Conservation (phyloP, 805 yeast species). For the Groenewaldozyma tartarivorans region DNA sequence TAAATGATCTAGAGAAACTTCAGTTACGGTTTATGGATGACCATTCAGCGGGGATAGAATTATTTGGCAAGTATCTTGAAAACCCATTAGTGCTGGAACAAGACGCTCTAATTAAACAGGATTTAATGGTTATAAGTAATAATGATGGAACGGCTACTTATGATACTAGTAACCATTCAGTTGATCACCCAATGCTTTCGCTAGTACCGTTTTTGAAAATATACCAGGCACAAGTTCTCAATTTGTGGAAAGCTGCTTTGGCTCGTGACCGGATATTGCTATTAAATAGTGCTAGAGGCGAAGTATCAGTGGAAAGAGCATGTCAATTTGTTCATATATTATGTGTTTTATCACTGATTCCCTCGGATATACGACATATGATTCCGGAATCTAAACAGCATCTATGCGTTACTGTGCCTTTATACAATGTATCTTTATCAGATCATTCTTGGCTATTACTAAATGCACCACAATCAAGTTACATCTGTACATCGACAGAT, state of each 20-base stretch:
- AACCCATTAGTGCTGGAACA: too few species aligned
- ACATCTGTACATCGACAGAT: constrained; percentile 58
- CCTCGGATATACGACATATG: constrained; percentile 39
- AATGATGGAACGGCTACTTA: neutral
- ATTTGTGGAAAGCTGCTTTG: constrained; percentile 53
- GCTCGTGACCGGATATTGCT: constrained; percentile 48
- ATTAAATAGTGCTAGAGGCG: constrained; percentile 10
- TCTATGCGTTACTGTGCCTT: constrained; percentile 8
- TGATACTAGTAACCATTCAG: constrained; percentile 27
- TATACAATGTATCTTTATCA: constrained; percentile 55
- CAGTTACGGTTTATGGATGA: constrained; percentile 9
- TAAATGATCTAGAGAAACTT: constrained; percentile 30
- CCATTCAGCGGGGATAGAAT: neutral
- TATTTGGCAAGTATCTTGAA: neutral
- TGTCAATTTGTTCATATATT: constrained; percentile 38
- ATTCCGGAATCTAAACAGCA: constrained; percentile 22
- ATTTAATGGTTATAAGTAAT: neutral
- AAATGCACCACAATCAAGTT: constrained; percentile 21
- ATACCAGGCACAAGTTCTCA: constrained; percentile 59
- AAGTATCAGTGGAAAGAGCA: constrained; percentile 11
- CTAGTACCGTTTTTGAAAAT: constrained; percentile 35
- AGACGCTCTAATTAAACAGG: neutral
- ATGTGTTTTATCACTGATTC: constrained; percentile 53
- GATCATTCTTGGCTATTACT: constrained; percentile 37
- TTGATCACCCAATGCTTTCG: constrained; percentile 29